Evolutionary conservation across 805 yeast genomes (phyloP).

Genomic region (Metschnikowia arizonensis): DNA sequence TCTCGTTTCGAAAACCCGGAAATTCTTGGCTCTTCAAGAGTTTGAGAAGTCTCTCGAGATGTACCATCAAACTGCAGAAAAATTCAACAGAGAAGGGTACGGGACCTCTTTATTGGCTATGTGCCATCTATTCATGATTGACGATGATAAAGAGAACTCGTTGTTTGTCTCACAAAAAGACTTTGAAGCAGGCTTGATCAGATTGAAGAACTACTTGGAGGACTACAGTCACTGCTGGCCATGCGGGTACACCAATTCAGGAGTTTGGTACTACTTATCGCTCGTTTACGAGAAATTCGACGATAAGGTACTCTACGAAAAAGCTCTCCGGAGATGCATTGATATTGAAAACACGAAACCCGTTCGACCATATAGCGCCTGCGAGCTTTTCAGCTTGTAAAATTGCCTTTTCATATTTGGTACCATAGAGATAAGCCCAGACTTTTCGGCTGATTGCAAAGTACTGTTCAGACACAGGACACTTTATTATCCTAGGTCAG

Average conservation of each 20-base stretch:
- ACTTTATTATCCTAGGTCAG: not conserved
- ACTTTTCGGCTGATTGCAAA: not conserved
- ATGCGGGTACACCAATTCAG: slow-evolving; percentile 41
- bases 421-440: not conserved
- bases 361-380: slow-evolving; percentile 35
- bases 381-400: slow-evolving; percentile 1
- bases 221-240: slow-evolving; percentile 36
- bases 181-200: slow-evolving; percentile 54
- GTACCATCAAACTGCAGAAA: slow-evolving; percentile 21
- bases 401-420: not conserved
- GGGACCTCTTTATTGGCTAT: slow-evolving; percentile 53
- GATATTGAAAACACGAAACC: slow-evolving; percentile 61
- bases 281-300: slow-evolving; percentile 56
- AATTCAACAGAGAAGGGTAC: slow-evolving; percentile 33
- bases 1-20: slow-evolving; percentile 39
- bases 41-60: slow-evolving; percentile 59
- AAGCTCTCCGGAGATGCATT: slow-evolving; percentile 59
- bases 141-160: slow-evolving; percentile 29
- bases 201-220: slow-evolving; percentile 48
- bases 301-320: slow-evolving; percentile 45
- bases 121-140: slow-evolving; percentile 46
- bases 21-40: slow-evolving; percentile 53
- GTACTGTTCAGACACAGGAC: not conserved
- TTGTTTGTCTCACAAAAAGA: slow-evolving; percentile 55
- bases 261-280: slow-evolving; percentile 68